These are phyloP conservation scores for Aspergillus sp. DNA, from an alignment of 2,329 filamentous ascomycete species.

Conservation along the genomic window DNA sequence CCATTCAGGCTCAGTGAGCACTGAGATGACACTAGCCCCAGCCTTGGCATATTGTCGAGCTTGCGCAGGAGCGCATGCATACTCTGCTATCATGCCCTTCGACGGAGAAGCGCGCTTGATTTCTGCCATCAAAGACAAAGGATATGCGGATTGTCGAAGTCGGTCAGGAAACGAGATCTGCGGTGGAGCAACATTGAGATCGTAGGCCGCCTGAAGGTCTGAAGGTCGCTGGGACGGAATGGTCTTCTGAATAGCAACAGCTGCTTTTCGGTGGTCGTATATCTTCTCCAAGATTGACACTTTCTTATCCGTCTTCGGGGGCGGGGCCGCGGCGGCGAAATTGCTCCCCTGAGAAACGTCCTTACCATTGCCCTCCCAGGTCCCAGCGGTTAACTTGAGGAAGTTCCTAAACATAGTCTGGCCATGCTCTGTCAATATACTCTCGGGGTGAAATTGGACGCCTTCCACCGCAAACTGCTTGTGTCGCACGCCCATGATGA, in stretches of 20 bases:
- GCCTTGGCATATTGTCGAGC: conserved; percentile 89
- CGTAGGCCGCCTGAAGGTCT: conserved; percentile 83
- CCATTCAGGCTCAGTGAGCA: conserved; percentile 98
- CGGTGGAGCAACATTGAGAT: conserved; percentile 80
- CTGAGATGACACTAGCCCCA: conserved; percentile 94
- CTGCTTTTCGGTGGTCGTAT: conserved; percentile 74
- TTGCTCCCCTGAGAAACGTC: conserved; percentile 24
- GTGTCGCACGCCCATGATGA: conserved; percentile 97
- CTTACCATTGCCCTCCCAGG: conserved; percentile 77
- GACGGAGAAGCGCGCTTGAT: conserved; percentile 96
- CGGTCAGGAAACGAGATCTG: conserved; percentile 77
- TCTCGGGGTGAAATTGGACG: conserved; percentile 97
- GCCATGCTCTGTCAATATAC: conserved; percentile 87
- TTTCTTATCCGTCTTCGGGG: conserved; percentile 55
- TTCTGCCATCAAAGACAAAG: conserved; percentile 93
- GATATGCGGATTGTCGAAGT: conserved; percentile 76
- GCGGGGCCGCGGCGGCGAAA: conserved; percentile 14
- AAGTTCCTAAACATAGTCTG: conserved; percentile 92
- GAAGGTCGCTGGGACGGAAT: conserved; percentile 79
- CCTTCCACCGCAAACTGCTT: conserved; percentile 90
- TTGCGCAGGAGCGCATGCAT: conserved; percentile 84
- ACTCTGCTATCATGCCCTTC: conserved; percentile 88
- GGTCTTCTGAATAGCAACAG: conserved; percentile 76
- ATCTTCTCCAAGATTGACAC: conserved; percentile 88
- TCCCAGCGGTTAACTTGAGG: conserved; percentile 80